Conservation (phyloP, 805 yeast species). For the Saturnispora silvae region DNA sequence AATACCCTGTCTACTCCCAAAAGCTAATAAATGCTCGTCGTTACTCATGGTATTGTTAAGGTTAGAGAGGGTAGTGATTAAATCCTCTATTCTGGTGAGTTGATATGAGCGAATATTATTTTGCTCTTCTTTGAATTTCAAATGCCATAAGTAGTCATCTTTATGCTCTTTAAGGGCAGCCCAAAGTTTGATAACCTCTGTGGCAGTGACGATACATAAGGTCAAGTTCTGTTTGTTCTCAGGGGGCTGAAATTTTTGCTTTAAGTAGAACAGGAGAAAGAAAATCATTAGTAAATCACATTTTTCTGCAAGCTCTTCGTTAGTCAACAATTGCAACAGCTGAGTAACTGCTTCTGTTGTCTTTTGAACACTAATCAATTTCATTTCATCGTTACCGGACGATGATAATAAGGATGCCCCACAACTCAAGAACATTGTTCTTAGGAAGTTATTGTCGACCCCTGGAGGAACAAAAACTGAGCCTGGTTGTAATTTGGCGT, state of each 20-base stretch:
- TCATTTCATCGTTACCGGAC: slow-evolving; percentile 13
- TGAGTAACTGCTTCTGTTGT: slow-evolving; percentile 13
- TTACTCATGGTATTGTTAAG: background rate
- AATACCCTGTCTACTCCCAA: too few relatives aligned
- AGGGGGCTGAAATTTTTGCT: slow-evolving; percentile 28
- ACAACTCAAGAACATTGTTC: slow-evolving; percentile 30
- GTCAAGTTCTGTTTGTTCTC: slow-evolving; percentile 22
- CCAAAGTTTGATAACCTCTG: slow-evolving; percentile 26
- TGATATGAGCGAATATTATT: background rate
- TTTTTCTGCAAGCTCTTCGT: slow-evolving; percentile 20
- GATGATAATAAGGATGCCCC: slow-evolving; percentile 32
- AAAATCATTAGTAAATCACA: slow-evolving; percentile 33
- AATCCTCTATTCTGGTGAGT: background rate
- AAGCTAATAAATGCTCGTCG: background rate
- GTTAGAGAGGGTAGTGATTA: background rate
- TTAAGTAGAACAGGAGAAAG: slow-evolving; percentile 29
- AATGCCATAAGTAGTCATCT: background rate
- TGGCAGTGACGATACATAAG: slow-evolving; percentile 27
- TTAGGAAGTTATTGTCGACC: slow-evolving; percentile 21
- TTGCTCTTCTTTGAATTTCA: background rate
- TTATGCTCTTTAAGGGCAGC: slow-evolving; percentile 11
- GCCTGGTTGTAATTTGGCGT: slow-evolving; percentile 30
- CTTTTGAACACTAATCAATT: slow-evolving; percentile 17
- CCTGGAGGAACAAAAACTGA: slow-evolving; percentile 32
- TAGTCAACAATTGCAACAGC: slow-evolving; percentile 17